These are phyloP conservation scores for Cyberlindnera xylosilytica DNA, from an alignment of 805 yeast species.

Conservation along the genomic window DNA sequence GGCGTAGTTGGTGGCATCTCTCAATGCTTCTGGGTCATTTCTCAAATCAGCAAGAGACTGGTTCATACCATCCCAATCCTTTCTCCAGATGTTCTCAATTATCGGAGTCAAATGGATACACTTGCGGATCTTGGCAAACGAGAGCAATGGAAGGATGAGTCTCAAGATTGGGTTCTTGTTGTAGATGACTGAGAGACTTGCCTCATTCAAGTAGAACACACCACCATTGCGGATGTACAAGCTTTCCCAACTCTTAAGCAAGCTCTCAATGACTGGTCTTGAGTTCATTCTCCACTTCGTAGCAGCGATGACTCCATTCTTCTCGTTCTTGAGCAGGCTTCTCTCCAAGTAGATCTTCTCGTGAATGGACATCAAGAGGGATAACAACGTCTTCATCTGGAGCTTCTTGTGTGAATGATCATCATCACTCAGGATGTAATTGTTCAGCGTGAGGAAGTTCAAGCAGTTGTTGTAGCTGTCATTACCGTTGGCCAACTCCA, in stretches of 20 bases:
- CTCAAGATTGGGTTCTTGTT: constrained; percentile 55
- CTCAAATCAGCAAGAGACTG: constrained; percentile 42
- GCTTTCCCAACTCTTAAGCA: constrained; percentile 68
- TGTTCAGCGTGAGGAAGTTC: constrained; percentile 42
- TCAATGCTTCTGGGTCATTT: constrained; percentile 57
- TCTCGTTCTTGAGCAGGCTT: constrained; percentile 32
- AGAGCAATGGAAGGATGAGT: constrained; percentile 61
- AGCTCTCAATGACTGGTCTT: constrained; percentile 53
- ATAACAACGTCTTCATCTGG: constrained; percentile 48
- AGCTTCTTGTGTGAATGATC: constrained; percentile 33
- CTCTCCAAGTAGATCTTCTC: constrained; percentile 60
- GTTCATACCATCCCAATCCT: constrained; percentile 71
- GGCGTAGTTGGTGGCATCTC: constrained; percentile 59
- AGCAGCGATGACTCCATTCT: constrained; percentile 42
- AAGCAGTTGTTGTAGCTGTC: constrained; percentile 44
- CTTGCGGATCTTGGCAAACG: constrained; percentile 64
- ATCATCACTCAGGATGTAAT: constrained; percentile 36
- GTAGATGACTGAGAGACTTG: constrained; percentile 40
- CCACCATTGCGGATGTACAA: constrained; percentile 64
- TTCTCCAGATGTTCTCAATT: constrained; percentile 55
- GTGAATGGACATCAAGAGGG: constrained; percentile 62
- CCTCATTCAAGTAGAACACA: constrained; percentile 48
- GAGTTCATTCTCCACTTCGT: constrained; percentile 65
- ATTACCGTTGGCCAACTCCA: constrained; percentile 53
- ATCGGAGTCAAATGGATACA: constrained; percentile 61